Conservation (phyloP, 179 eudicot genomes). For the Camellia oleifera region DNA sequence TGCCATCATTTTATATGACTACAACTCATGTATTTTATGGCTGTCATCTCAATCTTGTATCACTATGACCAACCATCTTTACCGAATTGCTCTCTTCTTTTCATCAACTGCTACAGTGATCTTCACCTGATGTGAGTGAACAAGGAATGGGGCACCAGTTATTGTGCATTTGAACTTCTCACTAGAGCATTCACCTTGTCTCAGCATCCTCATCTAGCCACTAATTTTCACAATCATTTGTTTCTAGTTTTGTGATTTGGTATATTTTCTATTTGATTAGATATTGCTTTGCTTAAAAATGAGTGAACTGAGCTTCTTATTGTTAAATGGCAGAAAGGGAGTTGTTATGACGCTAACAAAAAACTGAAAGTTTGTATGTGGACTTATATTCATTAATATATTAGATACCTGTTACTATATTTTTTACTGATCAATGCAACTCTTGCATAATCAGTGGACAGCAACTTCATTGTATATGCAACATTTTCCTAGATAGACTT, state of each 20-base stretch:
- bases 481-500: not conserved
- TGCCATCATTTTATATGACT: not conserved
- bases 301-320: not conserved
- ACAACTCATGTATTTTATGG: too few relatives aligned
- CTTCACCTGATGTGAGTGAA: too few relatives aligned
- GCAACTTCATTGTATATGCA: not conserved
- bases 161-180: too few relatives aligned
- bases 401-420: not conserved
- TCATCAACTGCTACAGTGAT: too few relatives aligned
- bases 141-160: too few relatives aligned
- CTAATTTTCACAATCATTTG: not conserved
- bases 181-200: too few relatives aligned
- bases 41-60: too few relatives aligned
- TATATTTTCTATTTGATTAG: not conserved
- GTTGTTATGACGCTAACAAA: not conserved
- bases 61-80: too few relatives aligned
- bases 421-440: not conserved
- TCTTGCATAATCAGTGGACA: not conserved
- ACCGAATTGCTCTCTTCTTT: too few relatives aligned
- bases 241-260: not conserved
- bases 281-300: not conserved
- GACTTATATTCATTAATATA: not conserved
- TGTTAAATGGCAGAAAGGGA: not conserved
- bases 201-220: too few relatives aligned
- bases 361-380: not conserved